These are phyloP conservation scores for Cyanodermella asteris DNA, from an alignment of 2,329 filamentous ascomycete genomes.

Conservation along the genomic window DNA sequence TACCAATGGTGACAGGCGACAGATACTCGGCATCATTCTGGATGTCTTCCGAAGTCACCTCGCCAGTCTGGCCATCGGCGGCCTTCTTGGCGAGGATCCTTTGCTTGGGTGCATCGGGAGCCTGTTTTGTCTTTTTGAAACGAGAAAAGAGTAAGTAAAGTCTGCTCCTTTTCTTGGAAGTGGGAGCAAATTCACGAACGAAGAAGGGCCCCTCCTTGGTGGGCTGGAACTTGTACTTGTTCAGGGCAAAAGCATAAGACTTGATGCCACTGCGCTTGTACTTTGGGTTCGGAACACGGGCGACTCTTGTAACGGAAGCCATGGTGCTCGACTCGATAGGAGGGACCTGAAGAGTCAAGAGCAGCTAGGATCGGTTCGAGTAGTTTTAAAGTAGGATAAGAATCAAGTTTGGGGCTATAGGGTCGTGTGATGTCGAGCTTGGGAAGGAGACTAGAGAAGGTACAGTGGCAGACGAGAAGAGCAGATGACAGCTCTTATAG, in stretches of 20 bases:
- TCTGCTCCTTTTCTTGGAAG: neutral
- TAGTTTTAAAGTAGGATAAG: too few relatives aligned
- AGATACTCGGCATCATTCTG: constrained; percentile 48
- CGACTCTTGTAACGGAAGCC: constrained; percentile 20
- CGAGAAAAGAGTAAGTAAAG: neutral
- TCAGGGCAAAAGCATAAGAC: constrained; percentile 38
- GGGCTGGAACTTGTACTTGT: constrained; percentile 40
- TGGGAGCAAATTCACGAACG: constrained; percentile 13
- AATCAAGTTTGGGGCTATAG: too few relatives aligned
- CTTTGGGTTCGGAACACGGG: constrained; percentile 33
- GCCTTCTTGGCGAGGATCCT: constrained; percentile 28
- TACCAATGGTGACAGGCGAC: constrained; percentile 41
- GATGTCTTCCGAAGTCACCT: constrained; percentile 38
- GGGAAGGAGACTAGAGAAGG: too few relatives aligned
- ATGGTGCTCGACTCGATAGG: constrained; percentile 11
- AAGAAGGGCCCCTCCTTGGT: constrained; percentile 41
- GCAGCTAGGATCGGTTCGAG: too few relatives aligned
- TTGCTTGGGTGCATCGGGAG: constrained; percentile 26
- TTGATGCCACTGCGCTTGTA: constrained; percentile 38
- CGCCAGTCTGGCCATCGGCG: constrained; percentile 17
- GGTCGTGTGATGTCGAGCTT: too few relatives aligned
- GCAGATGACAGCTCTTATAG: too few relatives aligned
- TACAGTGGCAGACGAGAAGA: too few relatives aligned
- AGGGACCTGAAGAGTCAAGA: too few relatives aligned
- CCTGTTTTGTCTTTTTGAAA: constrained; percentile 12